Evolutionary conservation across 2,329 filamentous ascomycete species (phyloP).

Genomic region (Alternaria infectoria): DNA sequence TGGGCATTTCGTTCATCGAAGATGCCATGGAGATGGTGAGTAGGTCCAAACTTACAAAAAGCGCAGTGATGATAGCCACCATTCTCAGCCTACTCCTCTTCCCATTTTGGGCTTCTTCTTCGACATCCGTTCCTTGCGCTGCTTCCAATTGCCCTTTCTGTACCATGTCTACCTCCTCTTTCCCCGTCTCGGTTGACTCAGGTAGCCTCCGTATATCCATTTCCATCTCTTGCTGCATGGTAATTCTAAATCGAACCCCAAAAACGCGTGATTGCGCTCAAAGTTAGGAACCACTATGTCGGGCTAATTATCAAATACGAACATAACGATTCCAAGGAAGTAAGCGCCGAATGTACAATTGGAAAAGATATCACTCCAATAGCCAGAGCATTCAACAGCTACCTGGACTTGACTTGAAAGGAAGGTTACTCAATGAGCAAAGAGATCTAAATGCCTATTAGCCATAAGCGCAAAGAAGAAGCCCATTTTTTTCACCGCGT

Average conservation of each 20-base stretch:
- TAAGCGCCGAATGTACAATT: neutral
- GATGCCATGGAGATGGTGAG: neutral
- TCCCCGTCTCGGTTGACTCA: neutral
- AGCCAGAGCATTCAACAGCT: neutral
- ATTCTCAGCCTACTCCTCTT: conserved; percentile 35
- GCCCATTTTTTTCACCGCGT: conserved; percentile 9
- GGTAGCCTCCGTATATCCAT: neutral
- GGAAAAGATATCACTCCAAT: neutral
- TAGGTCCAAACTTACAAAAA: conserved; percentile 36
- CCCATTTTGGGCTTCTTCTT: conserved; percentile 8
- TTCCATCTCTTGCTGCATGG: neutral
- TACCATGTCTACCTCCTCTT: neutral
- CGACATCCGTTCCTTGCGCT: conserved; percentile 1
- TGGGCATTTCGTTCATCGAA: neutral
- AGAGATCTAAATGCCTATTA: neutral
- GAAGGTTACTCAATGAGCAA: neutral
- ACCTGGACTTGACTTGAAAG: neutral
- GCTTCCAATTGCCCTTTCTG: neutral
- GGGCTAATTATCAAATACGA: neutral
- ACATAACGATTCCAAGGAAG: neutral
- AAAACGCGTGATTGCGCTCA: neutral
- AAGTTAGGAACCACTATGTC: neutral
- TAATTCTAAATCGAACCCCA: neutral
- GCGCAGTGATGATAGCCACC: conserved; percentile 37
- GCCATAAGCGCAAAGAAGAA: neutral